Percentiles rank a stretch among this genome's conserved stretches.
These are phyloP conservation scores for Colletotrichum sp. DNA, from an alignment of 2,329 filamentous ascomycete species.

Conservation along the genomic window DNA sequence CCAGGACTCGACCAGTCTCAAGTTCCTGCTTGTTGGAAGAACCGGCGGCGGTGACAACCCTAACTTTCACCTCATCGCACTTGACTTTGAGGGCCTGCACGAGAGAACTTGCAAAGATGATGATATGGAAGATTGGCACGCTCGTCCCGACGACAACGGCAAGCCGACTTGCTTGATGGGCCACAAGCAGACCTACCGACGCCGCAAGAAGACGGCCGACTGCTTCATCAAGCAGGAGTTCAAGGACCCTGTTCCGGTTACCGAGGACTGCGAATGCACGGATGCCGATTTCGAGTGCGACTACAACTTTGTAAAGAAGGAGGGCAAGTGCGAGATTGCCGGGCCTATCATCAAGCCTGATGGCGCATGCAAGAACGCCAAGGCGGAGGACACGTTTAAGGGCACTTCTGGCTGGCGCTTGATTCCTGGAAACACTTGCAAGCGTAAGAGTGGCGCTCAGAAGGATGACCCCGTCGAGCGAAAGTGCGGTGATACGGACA, in stretches of 20 bases:
- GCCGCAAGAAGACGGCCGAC: conserved; percentile 85
- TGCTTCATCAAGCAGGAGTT: conserved; percentile 91
- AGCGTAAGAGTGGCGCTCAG: conserved; percentile 62
- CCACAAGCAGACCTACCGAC: conserved; percentile 84
- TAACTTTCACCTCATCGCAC: conserved; percentile 69
- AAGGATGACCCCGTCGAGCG: conserved; percentile 77
- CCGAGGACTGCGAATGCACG: conserved; percentile 80
- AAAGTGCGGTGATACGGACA: conserved; percentile 70
- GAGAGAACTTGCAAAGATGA: conserved; percentile 77
- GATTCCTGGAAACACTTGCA: conserved; percentile 84
- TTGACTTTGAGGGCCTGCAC: conserved; percentile 85
- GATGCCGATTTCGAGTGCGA: conserved; percentile 94
- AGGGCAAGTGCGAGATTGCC: conserved; percentile 66
- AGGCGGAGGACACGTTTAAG: conserved; percentile 74
- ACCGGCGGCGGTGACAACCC: conserved; percentile 54
- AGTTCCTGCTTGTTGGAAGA: conserved; percentile 80
- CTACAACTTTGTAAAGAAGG: conserved; percentile 80
- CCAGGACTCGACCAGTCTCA: conserved; percentile 89
- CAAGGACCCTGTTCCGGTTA: conserved; percentile 74
- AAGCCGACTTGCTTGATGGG: conserved; percentile 94
- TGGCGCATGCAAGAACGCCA: conserved; percentile 70
- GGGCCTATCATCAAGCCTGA: conserved; percentile 70
- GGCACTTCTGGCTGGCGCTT: conserved; percentile 90
- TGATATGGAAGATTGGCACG: conserved; percentile 89
- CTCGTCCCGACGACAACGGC: conserved; percentile 79